These are phyloP conservation scores for Lichtheimia ramosa DNA, from an alignment of 371 early-diverging fungal species.

Conservation along the genomic window DNA sequence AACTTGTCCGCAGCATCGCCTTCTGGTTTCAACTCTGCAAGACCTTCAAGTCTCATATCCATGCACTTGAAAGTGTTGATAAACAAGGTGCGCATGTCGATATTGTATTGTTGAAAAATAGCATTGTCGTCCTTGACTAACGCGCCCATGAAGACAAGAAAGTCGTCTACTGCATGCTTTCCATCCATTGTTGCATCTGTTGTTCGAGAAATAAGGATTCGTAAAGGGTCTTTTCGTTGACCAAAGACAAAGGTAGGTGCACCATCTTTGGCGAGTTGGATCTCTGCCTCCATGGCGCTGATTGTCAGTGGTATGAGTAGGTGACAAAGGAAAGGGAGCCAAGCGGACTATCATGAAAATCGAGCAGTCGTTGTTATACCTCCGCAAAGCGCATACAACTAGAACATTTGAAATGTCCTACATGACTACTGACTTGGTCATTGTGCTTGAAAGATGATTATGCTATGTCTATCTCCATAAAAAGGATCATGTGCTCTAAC, in stretches of 20 bases:
- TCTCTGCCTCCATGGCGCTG: neutral
- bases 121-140: conserved; percentile 28
- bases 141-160: conserved; percentile 24
- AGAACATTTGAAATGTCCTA: too few species aligned
- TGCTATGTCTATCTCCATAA: too few species aligned
- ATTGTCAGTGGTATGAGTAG: neutral
- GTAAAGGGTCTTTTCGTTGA: conserved; percentile 10
- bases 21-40: conserved; percentile 27
- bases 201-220: conserved; percentile 19
- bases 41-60: conserved; percentile 29
- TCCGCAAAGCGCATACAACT: too few species aligned
- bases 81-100: conserved; percentile 22
- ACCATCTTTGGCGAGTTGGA: neutral
- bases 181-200: conserved; percentile 26
- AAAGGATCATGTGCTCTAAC: too few species aligned
- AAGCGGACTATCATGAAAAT: neutral
- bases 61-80: conserved; percentile 34
- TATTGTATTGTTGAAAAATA: conserved; percentile 15
- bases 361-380: too few species aligned
- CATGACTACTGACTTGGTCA: too few species aligned
- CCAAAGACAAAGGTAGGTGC: neutral
- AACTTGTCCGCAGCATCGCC: conserved; percentile 8
- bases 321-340: neutral
- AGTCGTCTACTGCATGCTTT: conserved; percentile 25
- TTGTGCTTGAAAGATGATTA: too few species aligned